These are phyloP conservation scores for Physocladia obscura DNA, from an alignment of 192 early-diverging fungal genomes.

Conservation along the genomic window DNA sequence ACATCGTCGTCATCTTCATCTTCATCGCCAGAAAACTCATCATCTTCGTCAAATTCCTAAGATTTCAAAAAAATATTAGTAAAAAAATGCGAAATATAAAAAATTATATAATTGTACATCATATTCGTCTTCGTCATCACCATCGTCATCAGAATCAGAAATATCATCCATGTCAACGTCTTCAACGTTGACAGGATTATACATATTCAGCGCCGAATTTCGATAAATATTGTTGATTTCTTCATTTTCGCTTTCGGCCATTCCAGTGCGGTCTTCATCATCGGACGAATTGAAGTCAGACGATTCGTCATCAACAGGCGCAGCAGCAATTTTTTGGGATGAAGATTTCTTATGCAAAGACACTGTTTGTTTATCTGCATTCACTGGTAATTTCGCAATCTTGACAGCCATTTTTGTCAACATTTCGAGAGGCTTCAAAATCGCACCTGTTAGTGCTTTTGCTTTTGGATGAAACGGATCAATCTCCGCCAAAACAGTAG, in stretches of 20 bases:
- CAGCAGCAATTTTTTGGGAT: constrained; percentile 6
- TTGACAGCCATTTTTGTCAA: constrained; percentile 87
- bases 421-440: constrained; percentile 86
- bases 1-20: constrained; percentile 53
- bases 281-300: constrained; percentile 13
- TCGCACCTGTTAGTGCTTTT: constrained; percentile 67
- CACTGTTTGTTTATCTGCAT: not conserved
- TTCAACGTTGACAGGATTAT: constrained; percentile 66
- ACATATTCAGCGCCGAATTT: constrained; percentile 80
- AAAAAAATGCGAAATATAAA: no score
- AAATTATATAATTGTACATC: constrained; percentile 31
- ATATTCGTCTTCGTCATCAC: constrained; percentile 65
- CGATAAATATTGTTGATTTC: constrained; percentile 81
- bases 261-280: constrained; percentile 40
- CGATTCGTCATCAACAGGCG: not conserved
- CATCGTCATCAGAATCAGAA: constrained; percentile 60
- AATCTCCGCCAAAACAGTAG: constrained; percentile 76
- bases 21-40: constrained; percentile 63
- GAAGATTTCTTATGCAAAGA: not conserved
- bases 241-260: constrained; percentile 53
- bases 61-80: no score
- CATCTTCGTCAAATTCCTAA: constrained; percentile 48
- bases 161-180: constrained; percentile 67
- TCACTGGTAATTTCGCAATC: constrained; percentile 59
- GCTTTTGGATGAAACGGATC: constrained; percentile 89